A percentile compares a stretch with the other conserved stretches of the same genome.
Conservation (phyloP, 23 red algal species). For the Pyropia yezoensis region DNA sequence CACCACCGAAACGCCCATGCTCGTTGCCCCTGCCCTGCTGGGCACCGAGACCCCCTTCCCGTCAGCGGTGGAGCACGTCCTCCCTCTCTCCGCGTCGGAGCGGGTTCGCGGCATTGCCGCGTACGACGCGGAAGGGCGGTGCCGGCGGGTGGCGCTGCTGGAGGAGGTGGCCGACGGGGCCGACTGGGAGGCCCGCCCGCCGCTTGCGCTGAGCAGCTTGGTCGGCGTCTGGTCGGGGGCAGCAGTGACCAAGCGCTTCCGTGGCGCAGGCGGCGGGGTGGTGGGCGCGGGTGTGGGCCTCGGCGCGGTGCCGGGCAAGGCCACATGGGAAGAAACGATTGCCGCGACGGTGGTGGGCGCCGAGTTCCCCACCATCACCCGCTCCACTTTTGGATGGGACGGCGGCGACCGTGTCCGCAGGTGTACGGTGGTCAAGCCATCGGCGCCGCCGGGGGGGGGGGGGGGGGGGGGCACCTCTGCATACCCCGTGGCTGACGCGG, state of each 20-base stretch:
- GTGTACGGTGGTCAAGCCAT: background rate
- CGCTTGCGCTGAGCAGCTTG: conserved; percentile 5
- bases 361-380: too few relatives aligned
- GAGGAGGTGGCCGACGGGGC: conserved; percentile 11
- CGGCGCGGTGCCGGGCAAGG: too few relatives aligned
- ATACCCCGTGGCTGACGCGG: too few relatives aligned
- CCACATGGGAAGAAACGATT: too few relatives aligned
- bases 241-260: background rate
- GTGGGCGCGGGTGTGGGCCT: background rate
- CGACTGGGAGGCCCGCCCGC: conserved; percentile 5
- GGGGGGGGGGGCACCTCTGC: too few relatives aligned
- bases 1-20: background rate
- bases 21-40: background rate
- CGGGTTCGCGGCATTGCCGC: conserved; percentile 1
- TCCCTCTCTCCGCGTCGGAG: conserved; percentile 14
- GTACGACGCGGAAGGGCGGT: conserved; percentile 2
- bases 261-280: background rate
- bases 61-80: conserved; percentile 4
- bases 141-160: background rate
- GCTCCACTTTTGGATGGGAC: conserved; percentile 2
- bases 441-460: too few relatives aligned
- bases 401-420: background rate
- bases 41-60: background rate
- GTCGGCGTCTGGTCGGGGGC: conserved; percentile 9
- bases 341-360: too few relatives aligned